Evolutionary conservation across 306 rosid species (phyloP).

Genomic region (Glycine tomentella): DNA sequence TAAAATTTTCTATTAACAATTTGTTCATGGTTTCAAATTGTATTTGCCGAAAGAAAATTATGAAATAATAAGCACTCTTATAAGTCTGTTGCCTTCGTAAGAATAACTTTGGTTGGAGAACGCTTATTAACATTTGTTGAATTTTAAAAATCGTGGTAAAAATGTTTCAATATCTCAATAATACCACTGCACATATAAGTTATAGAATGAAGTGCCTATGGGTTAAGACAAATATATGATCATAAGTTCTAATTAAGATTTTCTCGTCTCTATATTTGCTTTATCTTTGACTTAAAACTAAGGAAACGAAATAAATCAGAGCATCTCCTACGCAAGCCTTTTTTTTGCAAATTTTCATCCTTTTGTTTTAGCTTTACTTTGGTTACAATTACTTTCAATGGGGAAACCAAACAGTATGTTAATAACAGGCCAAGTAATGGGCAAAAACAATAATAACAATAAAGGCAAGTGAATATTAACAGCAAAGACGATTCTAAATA

Average conservation of each 20-base stretch:
- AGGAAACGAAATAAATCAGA: conserved; percentile 53
- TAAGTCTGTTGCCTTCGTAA: not conserved
- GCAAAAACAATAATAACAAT: not conserved
- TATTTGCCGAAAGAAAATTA: not conserved
- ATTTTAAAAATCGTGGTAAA: not conserved
- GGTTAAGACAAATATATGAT: not conserved
- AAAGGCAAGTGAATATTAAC: not conserved
- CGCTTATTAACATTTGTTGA: not conserved
- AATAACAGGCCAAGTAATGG: not conserved
- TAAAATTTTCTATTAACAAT: not conserved
- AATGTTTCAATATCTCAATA: conserved; percentile 1
- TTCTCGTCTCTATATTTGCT: not conserved
- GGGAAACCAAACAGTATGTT: conserved; percentile 3
- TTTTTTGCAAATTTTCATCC: not conserved
- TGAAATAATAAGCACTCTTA: not conserved
- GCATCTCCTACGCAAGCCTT: conserved; percentile 17
- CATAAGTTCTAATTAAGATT: not conserved
- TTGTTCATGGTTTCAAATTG: not conserved
- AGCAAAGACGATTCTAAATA: conserved; percentile 26
- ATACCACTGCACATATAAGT: not conserved
- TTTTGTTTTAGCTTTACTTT: not conserved
- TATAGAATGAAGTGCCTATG: not conserved
- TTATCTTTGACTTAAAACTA: conserved; percentile 36
- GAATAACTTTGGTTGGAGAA: not conserved
- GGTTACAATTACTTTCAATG: not conserved